Conservation (phyloP, 164 flowering plant species). For the Amborella trichopoda region DNA sequence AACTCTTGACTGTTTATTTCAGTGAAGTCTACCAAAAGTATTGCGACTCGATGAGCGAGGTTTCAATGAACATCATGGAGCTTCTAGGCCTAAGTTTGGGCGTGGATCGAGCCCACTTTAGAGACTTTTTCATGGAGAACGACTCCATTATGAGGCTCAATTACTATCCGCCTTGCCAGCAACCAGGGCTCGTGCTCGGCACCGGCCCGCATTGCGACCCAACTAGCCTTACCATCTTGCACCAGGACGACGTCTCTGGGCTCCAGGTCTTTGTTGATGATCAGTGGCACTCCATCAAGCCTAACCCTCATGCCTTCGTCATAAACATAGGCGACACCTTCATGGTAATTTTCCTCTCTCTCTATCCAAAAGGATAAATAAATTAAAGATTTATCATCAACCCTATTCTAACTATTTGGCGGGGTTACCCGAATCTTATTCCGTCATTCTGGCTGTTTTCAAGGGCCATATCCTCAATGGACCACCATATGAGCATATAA, state of each 20-base stretch:
- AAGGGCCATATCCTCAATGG: too few species aligned
- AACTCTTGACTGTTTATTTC: constrained; percentile 2
- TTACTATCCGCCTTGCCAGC: constrained; percentile 72
- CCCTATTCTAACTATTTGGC: too few species aligned
- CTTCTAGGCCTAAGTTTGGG: constrained; percentile 59
- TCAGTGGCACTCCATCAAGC: constrained; percentile 49
- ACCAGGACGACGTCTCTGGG: constrained; percentile 74
- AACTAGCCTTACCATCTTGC: constrained; percentile 76
- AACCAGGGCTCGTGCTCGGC: constrained; percentile 63
- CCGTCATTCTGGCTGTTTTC: too few species aligned
- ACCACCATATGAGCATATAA: too few species aligned
- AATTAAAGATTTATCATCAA: too few species aligned
- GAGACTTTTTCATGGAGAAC: constrained; percentile 47
- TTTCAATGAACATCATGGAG: constrained; percentile 72
- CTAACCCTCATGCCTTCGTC: constrained; percentile 53
- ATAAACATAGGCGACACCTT: constrained; percentile 85
- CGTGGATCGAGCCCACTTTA: constrained; percentile 29
- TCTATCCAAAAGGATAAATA: too few species aligned
- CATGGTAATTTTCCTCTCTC: constrained; percentile 32
- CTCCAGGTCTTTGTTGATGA: constrained; percentile 63
- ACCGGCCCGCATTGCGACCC: constrained; percentile 93
- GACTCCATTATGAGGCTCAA: constrained; percentile 80
- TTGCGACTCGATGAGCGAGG: constrained; percentile 54
- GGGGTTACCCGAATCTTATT: too few species aligned
- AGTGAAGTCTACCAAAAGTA: constrained; percentile 68